A percentile compares a stretch with the other conserved stretches of the same genome.
Evolutionary conservation across 345 rosid genomes (phyloP).

Genomic region (Nephelium lappaceum): DNA sequence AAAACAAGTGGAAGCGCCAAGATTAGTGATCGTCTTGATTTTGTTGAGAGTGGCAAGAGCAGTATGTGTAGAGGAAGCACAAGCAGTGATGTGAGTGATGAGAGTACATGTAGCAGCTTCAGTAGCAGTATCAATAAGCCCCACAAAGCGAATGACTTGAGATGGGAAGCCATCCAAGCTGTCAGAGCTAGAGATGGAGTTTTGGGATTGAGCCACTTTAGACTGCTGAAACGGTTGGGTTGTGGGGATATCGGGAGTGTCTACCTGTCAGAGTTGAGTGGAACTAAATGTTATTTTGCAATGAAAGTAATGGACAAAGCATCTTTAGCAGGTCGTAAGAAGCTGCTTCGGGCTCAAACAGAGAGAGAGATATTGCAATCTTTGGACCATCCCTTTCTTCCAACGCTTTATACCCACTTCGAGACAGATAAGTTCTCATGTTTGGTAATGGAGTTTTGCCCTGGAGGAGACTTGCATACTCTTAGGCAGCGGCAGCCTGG

Average conservation of each 20-base stretch:
- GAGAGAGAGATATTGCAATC: conserved; percentile 90
- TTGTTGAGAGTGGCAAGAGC: conserved; percentile 85
- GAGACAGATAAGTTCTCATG: conserved; percentile 94
- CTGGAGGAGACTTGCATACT: conserved; percentile 91
- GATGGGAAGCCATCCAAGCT: conserved; percentile 95
- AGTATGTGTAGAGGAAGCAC: conserved; percentile 92
- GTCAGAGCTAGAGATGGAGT: conserved; percentile 68
- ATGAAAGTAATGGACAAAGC: conserved; percentile 98
- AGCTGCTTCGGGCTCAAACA: conserved; percentile 91
- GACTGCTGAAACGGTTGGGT: conserved; percentile 85
- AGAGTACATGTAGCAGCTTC: conserved; percentile 91
- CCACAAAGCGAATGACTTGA: conserved; percentile 82
- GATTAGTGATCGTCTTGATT: conserved; percentile 75
- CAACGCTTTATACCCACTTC: conserved; percentile 82
- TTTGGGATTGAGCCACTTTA: conserved; percentile 81
- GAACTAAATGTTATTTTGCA: conserved; percentile 84
- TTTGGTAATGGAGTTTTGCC: conserved; percentile 93
- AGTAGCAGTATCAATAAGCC: conserved; percentile 84
- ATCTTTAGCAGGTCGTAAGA: conserved; percentile 83
- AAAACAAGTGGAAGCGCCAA: conserved; percentile 81
- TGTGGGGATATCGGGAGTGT: conserved; percentile 97
- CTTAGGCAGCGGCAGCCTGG: conserved; percentile 94
- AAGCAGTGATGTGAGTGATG: conserved; percentile 87
- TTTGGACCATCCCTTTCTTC: conserved; percentile 92
- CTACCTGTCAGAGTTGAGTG: conserved; percentile 84